Evolutionary conservation across 345 rosid species (phyloP), one percentile per base, ranked within the genome.

Genomic region (Viola odorata): DNA sequence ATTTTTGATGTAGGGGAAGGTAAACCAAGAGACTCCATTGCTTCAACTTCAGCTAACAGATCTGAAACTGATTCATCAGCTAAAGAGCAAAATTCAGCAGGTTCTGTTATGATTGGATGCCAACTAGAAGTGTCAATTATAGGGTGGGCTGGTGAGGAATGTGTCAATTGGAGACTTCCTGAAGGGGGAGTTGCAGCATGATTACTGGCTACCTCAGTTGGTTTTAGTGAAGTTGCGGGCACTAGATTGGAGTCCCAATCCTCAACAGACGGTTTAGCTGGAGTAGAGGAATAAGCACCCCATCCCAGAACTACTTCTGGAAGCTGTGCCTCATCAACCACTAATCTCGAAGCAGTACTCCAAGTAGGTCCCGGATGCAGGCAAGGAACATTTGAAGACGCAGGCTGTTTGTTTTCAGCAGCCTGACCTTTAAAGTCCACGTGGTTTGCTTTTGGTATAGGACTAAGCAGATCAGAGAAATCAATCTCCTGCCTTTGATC

Each of bases 21-120:
- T 63, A 90, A 76, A 50, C 87, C 85, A 45, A 83, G 84, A 56
- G 91, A 84, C 70, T 90, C 97, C 97, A 90, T 90, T 10, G 99
- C 99, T 82, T 94, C 99, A 64, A 90, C 96, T 75, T 90, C 97
- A n/a, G 99, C 99, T 80, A 94, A 74, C 53, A 94, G 86, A 75
- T 94, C 99, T 54, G 99, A 94, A 76, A 94, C 97, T 13, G 99
- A 94, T 70, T 94, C 99, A 75, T 90, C 97, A 48, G 66, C 85
- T 53, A 81, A 70, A 48, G 88, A 52, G 58, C 66, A 63, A 61
- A 76, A 86, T 49, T 86, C 97, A 48, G 77, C 76, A 1, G 88
- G 82, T 63, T 81, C 95, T 37, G 91, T 63, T 57, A 82, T 77
- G 37, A 85, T 79, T 60, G 87, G 70, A 72, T 81, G 89, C 96